Base-by-base conservation (phyloP, 179 eudicot genomes). In the Pouteria campechiana region DNA sequence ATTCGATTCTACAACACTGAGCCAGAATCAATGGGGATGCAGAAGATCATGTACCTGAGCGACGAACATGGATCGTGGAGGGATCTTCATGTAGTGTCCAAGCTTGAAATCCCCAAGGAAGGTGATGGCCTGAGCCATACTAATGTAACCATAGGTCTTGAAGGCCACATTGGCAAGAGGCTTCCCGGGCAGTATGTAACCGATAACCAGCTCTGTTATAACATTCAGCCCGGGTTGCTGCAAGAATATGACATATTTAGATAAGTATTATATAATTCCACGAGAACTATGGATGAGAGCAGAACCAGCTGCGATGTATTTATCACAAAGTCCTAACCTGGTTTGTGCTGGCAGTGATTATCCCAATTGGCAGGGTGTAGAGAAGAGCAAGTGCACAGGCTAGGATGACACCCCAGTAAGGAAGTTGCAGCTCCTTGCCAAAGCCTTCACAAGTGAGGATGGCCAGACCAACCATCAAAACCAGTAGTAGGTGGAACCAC, bases 111-210 rank as follows among this genome's bases (percentile, higher is more conserved):
- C 93, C 32, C 38, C 54, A 7, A 76, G 38, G 49, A 81, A 75
- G 46, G 32, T 33, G 2, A 81, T 38, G 19, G 70, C 93, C 49
- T 81, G 93, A 48, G 28, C 51, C 87, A 81, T 75, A 54, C 93
- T 81, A 30, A 81, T 78, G 47, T 72, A 75, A 12, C 93, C 93
- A 30, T 82, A 82, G 40, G 78, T 87, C 64, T 82, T 82, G 40
- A 82, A 82, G 70, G 82, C 72, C 93, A 82, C 78, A 50, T 82
- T 82, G 22, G 93, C 93, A 14, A 82, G 87, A 1, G 93, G 93
- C 57, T 79, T 74, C 11, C 93, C 93, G 6, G 93, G 93, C 57
- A 75, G 78, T 27, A 75, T 32, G 32, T 78, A 82, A 10, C 93
- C 93, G 11, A 78, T 82, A 41, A 82, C 75, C 58, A 78, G 78